phyloP scores from a whole-genome alignment of 441 rosid species.

The Raphanus hybrid region DNA sequence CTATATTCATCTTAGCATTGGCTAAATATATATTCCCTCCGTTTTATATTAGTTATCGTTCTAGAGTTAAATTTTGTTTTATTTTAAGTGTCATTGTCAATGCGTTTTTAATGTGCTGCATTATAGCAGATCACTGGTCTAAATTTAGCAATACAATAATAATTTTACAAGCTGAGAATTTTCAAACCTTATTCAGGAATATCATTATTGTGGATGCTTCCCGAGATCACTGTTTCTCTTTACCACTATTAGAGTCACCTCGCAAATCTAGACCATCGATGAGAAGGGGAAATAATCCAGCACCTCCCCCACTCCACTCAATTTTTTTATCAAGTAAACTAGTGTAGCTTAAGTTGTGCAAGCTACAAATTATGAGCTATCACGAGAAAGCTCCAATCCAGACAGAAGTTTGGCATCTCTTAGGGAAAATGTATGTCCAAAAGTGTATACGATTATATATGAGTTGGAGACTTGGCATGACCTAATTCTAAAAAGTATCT shows the following conservation, averaged over 20 bases:
- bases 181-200: constrained; percentile 1
- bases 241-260: constrained; percentile 35
- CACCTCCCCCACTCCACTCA: constrained; percentile 17
- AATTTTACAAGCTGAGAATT: neutral
- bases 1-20: neutral
- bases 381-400: neutral
- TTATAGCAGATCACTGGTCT: neutral
- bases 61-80: too few relatives aligned
- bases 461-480: constrained; percentile 68
- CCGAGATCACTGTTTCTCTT: neutral
- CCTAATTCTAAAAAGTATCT: constrained; percentile 54
- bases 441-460: constrained; percentile 68
- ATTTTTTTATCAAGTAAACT: neutral
- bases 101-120: neutral
- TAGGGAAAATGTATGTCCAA: neutral
- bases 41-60: too few relatives aligned
- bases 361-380: neutral
- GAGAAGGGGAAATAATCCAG: constrained; percentile 36
- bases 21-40: neutral
- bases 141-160: neutral
- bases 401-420: constrained; percentile 8
- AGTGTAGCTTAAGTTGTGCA: neutral
- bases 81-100: too few relatives aligned
- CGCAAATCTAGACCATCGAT: constrained; percentile 43
- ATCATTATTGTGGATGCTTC: constrained; percentile 6